Conservation (phyloP, 2,329 filamentous ascomycete species). For the Diaporthe sp. region DNA sequence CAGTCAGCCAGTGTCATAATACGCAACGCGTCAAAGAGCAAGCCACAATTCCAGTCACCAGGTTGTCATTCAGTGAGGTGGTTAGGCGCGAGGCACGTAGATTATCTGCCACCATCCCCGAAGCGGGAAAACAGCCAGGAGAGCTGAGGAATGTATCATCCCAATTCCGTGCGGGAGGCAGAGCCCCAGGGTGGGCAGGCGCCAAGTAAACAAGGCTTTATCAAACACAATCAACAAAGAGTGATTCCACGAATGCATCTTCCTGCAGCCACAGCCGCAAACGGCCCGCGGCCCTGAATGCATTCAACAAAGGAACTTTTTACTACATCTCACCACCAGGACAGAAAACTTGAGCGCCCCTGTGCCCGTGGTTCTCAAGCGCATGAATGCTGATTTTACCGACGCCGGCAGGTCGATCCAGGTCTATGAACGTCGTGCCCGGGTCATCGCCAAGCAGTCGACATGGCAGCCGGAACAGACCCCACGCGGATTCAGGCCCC, state of each 20-base stretch:
- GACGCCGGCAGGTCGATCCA: conserved; percentile 2
- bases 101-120: too few species aligned
- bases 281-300: neutral
- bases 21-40: neutral
- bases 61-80: neutral
- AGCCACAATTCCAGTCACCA: neutral
- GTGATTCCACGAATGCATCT: neutral
- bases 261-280: neutral
- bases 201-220: neutral
- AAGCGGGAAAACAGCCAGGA: neutral
- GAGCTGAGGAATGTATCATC: neutral
- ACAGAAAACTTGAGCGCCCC: neutral
- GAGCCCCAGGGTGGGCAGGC: neutral
- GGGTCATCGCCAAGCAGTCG: neutral
- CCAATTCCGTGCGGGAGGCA: neutral
- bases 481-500: neutral
- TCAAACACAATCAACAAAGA: neutral
- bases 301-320: neutral
- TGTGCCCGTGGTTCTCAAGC: neutral
- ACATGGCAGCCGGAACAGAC: neutral
- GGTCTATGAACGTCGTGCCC: neutral
- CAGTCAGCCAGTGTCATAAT: neutral
- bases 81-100: too few species aligned
- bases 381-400: neutral
- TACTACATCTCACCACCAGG: neutral